A percentile compares a stretch with the other conserved stretches of the same genome.
Conservation (phyloP, 2,329 filamentous ascomycete genomes). For the Decorospora gaudefroyi region DNA sequence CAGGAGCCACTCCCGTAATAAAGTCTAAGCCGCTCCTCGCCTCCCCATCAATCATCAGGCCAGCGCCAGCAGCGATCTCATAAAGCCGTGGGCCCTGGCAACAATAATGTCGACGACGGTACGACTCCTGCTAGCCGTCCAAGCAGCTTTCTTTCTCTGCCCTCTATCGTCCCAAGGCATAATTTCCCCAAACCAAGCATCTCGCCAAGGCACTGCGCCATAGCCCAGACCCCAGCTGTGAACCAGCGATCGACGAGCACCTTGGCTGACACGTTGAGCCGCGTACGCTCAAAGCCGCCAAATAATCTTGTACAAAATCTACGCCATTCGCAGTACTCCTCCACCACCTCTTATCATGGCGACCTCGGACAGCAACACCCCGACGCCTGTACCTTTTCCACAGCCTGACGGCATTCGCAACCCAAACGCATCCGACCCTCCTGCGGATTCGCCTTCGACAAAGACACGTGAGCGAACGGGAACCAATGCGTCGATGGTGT, state of each 20-base stretch:
- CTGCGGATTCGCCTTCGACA: constrained; percentile 17
- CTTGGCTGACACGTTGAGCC: constrained; percentile 19
- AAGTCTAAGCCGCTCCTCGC: constrained; percentile 9
- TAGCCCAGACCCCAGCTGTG: constrained; percentile 18
- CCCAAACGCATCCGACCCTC: constrained; percentile 13
- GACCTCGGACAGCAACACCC: constrained; percentile 21
- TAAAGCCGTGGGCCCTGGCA: constrained; percentile 4
- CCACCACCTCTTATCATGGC: constrained; percentile 32
- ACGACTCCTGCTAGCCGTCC: background rate
- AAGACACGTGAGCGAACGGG: constrained; percentile 32
- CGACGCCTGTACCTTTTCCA: constrained; percentile 38
- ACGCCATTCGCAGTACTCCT: background rate
- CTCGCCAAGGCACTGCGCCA: constrained; percentile 20
- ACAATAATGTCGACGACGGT: constrained; percentile 8
- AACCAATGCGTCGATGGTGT: constrained; percentile 41
- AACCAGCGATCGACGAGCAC: constrained; percentile 13
- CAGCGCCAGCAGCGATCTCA: constrained; percentile 8
- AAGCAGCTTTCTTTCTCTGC: constrained; percentile 11
- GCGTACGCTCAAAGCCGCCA: constrained; percentile 4
- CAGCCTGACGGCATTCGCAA: constrained; percentile 25
- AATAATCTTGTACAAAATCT: constrained; percentile 12
- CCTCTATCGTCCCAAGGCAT: constrained; percentile 7
- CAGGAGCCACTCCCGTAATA: constrained; percentile 5
- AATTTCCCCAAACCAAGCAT: constrained; percentile 17
- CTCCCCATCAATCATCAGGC: background rate